Evolutionary conservation across 305 asterid species (phyloP).

Genomic region (Andrographis paniculata): DNA sequence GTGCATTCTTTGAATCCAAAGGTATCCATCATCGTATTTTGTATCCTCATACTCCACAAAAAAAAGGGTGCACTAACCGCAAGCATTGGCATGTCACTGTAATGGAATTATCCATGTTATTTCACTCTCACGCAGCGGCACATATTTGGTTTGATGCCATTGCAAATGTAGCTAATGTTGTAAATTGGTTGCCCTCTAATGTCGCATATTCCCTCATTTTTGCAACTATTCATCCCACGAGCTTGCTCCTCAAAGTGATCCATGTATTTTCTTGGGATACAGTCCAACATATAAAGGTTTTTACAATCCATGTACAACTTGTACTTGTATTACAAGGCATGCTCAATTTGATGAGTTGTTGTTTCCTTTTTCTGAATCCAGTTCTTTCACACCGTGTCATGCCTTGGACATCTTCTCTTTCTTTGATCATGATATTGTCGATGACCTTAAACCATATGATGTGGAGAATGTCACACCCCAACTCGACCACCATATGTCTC

Average conservation of each 20-base stretch:
- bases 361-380: not conserved
- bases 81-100: not conserved
- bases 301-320: not conserved
- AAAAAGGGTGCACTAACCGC: not conserved
- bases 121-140: not conserved
- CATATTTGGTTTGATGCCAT: not conserved
- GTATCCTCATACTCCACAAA: not conserved
- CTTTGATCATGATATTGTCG: too few species aligned
- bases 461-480: too few species aligned
- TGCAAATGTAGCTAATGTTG: not conserved
- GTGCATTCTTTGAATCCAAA: too few species aligned
- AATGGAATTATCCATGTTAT: not conserved
- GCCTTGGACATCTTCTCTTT: too few species aligned
- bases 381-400: not conserved
- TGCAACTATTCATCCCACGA: not conserved
- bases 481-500: too few species aligned
- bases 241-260: not conserved
- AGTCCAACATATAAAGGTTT: not conserved
- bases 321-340: not conserved
- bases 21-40: not conserved
- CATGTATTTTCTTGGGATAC: slow-evolving; percentile 1
- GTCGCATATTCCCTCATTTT: not conserved
- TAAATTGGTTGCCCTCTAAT: not conserved
- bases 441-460: too few species aligned
- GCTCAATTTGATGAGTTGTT: not conserved